phyloP scores from a whole-genome alignment of 768 basidiomycete species.

The Macrolepiota dolichaula region DNA sequence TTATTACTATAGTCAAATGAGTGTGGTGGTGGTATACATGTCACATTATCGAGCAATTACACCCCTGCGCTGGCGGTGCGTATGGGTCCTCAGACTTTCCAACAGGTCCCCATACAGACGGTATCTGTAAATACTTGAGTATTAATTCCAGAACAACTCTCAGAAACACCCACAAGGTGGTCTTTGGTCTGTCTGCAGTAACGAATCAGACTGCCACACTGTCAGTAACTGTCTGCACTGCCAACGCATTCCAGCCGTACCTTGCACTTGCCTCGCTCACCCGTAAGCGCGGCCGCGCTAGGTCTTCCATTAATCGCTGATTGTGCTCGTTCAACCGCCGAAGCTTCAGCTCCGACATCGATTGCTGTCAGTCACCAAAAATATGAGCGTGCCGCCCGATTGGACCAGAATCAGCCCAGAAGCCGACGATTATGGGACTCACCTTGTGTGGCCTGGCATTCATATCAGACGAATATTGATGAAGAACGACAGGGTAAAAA shows the following conservation, averaged over 20 bases:
- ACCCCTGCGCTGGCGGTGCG: slow-evolving; percentile 74
- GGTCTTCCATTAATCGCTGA: slow-evolving; percentile 84
- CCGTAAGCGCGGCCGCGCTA: slow-evolving; percentile 82
- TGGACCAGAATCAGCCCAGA: slow-evolving; percentile 7
- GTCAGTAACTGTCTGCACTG: slow-evolving; percentile 3
- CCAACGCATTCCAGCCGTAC: slow-evolving; percentile 38
- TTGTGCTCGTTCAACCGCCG: slow-evolving; percentile 93
- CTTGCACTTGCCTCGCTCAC: slow-evolving; percentile 90
- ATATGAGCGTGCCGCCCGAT: not conserved
- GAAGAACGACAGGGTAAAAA: slow-evolving; percentile 18
- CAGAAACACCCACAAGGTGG: slow-evolving; percentile 61
- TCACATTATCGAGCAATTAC: slow-evolving; percentile 74
- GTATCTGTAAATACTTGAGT: slow-evolving; percentile 49
- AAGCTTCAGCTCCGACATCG: slow-evolving; percentile 97
- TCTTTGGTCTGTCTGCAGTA: slow-evolving; percentile 95
- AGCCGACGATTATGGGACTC: slow-evolving; percentile 16
- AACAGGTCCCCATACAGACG: slow-evolving; percentile 92
- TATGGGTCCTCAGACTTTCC: slow-evolving; percentile 92
- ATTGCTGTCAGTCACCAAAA: slow-evolving; percentile 48
- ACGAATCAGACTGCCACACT: slow-evolving; percentile 68
- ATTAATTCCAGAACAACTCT: not conserved
- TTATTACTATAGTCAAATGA: not conserved
- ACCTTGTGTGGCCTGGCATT: slow-evolving; percentile 75
- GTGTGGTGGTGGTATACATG: not conserved
- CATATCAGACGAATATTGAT: slow-evolving; percentile 39